Percentiles rank a stretch among this genome's conserved stretches.
These are phyloP conservation scores for Globisporangium nodosum DNA, from an alignment of 352 stramenopile genomes.

Conservation along the genomic window DNA sequence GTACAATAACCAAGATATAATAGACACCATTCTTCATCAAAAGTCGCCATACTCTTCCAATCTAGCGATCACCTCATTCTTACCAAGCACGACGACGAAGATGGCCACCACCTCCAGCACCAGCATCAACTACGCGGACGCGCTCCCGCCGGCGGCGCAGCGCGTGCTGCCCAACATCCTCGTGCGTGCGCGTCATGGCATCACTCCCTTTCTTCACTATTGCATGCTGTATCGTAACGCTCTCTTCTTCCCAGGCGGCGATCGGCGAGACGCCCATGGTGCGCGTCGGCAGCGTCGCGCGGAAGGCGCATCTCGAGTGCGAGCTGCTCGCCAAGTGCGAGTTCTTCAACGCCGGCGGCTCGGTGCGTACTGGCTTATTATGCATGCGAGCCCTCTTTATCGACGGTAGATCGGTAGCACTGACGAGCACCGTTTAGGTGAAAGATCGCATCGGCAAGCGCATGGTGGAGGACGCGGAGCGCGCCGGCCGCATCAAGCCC, in stretches of 20 bases:
- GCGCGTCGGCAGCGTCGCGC: constrained; percentile 84
- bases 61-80: neutral
- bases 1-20: constrained; percentile 1
- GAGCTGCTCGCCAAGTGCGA: constrained; percentile 94
- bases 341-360: constrained; percentile 92
- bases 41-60: neutral
- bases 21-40: neutral
- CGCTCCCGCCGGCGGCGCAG: constrained; percentile 32
- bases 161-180: constrained; percentile 62
- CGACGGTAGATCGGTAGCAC: neutral
- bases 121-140: constrained; percentile 10
- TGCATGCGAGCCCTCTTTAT: neutral
- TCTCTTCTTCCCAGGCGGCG: neutral
- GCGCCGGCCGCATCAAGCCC: constrained; percentile 84
- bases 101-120: constrained; percentile 2
- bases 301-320: constrained; percentile 73
- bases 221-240: too few relatives aligned
- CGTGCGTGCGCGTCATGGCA: constrained; percentile 17
- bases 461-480: constrained; percentile 93
- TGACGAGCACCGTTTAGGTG: constrained; percentile 12
- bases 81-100: neutral
- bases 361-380: constrained; percentile 10
- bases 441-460: constrained; percentile 89
- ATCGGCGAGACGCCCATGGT: constrained; percentile 94
- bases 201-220: neutral